A percentile compares a stretch with the other conserved stretches of the same genome.
phyloP scores from a whole-genome alignment of 2,329 filamentous ascomycete genomes.

The Dactylonectria macrodidyma region DNA sequence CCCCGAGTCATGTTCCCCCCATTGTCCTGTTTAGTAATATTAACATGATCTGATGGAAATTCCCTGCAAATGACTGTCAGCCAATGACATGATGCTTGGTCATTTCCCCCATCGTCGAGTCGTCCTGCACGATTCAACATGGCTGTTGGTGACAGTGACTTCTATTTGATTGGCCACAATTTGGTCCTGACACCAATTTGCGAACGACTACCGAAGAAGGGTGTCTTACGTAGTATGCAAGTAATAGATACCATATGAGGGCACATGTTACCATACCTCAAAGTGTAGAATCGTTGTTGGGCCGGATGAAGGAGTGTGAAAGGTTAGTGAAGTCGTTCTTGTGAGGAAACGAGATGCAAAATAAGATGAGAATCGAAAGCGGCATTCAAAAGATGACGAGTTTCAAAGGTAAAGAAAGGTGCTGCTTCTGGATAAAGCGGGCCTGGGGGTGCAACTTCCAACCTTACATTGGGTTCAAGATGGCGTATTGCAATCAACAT shows the following conservation, averaged over 20 bases:
- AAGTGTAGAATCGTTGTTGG: background rate
- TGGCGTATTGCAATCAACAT: background rate
- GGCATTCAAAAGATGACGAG: background rate
- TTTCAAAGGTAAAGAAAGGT: background rate
- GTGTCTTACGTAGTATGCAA: background rate
- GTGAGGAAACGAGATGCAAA: background rate
- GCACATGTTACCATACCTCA: background rate
- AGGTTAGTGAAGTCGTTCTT: background rate
- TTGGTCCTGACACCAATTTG: background rate
- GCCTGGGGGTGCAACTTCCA: background rate
- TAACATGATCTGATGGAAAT: background rate
- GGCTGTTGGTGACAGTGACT: background rate
- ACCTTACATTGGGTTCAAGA: background rate
- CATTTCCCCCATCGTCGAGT: background rate
- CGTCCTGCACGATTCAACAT: background rate
- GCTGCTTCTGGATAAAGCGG: background rate
- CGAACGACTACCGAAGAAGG: background rate
- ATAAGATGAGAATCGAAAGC: background rate
- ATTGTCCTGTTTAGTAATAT: background rate
- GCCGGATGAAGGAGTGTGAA: background rate
- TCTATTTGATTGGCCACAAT: background rate
- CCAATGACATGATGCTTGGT: background rate
- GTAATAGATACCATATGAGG: background rate
- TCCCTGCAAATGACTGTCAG: background rate
- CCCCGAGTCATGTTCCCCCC: background rate